Percentiles rank a stretch among this genome's conserved stretches.
phyloP scores from a whole-genome alignment of 192 early-diverging fungal genomes.

The Kickxella alabastrina region DNA sequence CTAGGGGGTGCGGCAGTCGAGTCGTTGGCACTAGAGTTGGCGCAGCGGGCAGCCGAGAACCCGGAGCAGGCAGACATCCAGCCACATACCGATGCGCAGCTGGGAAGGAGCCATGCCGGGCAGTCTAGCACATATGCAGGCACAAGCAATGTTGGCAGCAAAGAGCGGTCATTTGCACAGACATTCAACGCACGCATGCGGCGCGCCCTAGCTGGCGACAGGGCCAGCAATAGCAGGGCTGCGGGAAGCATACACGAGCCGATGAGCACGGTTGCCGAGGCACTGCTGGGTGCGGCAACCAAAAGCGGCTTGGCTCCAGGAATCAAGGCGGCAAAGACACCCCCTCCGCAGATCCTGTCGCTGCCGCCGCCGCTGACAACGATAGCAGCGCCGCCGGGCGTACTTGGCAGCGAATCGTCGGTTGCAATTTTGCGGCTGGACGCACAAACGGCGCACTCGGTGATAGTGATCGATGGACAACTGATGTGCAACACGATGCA shows the following conservation, averaged over 20 bases:
- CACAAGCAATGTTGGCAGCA: background rate
- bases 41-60: slow-evolving; percentile 5
- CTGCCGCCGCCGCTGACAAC: background rate
- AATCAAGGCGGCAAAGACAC: too few relatives aligned
- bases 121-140: background rate
- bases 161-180: background rate
- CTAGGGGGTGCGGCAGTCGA: slow-evolving; percentile 5
- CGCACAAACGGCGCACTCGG: slow-evolving; percentile 16
- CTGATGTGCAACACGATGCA: slow-evolving; percentile 29
- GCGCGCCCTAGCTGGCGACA: background rate
- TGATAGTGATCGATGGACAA: slow-evolving; percentile 17
- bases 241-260: background rate
- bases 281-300: background rate
- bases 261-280: too few relatives aligned
- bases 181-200: background rate
- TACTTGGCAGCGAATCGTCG: slow-evolving; percentile 12
- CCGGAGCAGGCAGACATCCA: slow-evolving; percentile 4
- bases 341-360: too few relatives aligned
- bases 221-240: background rate
- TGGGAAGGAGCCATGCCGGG: background rate
- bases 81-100: slow-evolving; percentile 13
- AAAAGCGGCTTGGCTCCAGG: background rate
- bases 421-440: slow-evolving; percentile 29
- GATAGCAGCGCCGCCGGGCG: too few relatives aligned
- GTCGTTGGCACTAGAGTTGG: slow-evolving; percentile 23